phyloP scores from a whole-genome alignment of 2,329 filamentous ascomycete genomes.

The Talaromyces sp. region DNA sequence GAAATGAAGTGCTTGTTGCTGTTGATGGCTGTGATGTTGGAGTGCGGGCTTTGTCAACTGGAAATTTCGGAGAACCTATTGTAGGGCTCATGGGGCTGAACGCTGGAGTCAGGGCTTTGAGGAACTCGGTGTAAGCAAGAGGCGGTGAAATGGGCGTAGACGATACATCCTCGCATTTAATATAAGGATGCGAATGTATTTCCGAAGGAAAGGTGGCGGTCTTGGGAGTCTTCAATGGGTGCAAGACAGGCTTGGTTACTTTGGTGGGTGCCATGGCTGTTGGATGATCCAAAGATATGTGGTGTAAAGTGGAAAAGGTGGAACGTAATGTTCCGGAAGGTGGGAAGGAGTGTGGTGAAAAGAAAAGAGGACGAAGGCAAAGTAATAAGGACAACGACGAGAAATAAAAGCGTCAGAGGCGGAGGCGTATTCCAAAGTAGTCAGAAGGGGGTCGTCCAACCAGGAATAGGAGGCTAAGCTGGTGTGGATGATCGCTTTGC shows the following conservation, averaged over 20 bases:
- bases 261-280: conserved; percentile 27
- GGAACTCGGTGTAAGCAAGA: conserved; percentile 84
- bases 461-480: background rate
- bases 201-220: conserved; percentile 47
- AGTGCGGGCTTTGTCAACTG: conserved; percentile 21
- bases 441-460: conserved; percentile 12
- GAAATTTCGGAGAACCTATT: conserved; percentile 46
- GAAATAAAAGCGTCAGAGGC: background rate
- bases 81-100: conserved; percentile 63
- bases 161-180: conserved; percentile 63
- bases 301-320: background rate
- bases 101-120: conserved; percentile 71
- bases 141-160: conserved; percentile 88
- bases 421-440: background rate
- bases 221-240: conserved; percentile 42
- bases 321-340: background rate
- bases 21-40: conserved; percentile 37
- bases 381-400: background rate
- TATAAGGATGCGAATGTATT: conserved; percentile 53
- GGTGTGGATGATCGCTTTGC: conserved; percentile 9
- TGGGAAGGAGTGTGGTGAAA: background rate
- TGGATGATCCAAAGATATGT: background rate
- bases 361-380: background rate
- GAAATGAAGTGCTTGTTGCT: conserved; percentile 37
- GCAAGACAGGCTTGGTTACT: conserved; percentile 34